Evolutionary conservation across 2,329 filamentous ascomycete species (phyloP).

Genomic region (Cladosporium sp.): DNA sequence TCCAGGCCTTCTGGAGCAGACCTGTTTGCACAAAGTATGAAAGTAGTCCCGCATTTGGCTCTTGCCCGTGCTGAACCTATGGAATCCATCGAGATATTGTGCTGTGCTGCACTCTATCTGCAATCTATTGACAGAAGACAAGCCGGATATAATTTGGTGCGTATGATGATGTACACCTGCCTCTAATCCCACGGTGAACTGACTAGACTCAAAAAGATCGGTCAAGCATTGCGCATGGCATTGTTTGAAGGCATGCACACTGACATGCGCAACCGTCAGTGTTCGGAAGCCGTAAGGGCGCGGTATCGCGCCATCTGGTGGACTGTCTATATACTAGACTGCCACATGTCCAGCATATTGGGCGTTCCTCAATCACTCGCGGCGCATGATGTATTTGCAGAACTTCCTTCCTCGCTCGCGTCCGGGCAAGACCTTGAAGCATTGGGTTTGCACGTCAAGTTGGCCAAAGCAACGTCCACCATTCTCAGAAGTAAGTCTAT

Average conservation of each 20-base stretch:
- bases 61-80: constrained; percentile 41
- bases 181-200: no score
- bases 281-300: constrained; percentile 40
- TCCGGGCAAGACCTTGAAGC: constrained; percentile 37
- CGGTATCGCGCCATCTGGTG: constrained; percentile 49
- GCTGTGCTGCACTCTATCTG: constrained; percentile 49
- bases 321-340: constrained; percentile 51
- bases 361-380: constrained; percentile 46
- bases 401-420: constrained; percentile 40
- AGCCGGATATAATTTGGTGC: constrained; percentile 43
- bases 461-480: constrained; percentile 41
- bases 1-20: constrained; percentile 42
- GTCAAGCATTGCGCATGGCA: constrained; percentile 49
- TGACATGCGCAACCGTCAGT: constrained; percentile 41
- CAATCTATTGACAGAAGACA: constrained; percentile 48
- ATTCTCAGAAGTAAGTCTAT: constrained; percentile 44
- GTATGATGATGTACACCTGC: constrained; percentile 13
- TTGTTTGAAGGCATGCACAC: constrained; percentile 50
- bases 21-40: constrained; percentile 43
- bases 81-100: constrained; percentile 46
- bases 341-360: constrained; percentile 51
- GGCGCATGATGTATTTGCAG: constrained; percentile 47
- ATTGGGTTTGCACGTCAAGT: constrained; percentile 42
- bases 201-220: constrained; percentile 34
- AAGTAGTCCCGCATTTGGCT: constrained; percentile 39